Evolutionary conservation across 2,329 filamentous ascomycete genomes (phyloP).

Genomic region (Parascedosporium putredinis): DNA sequence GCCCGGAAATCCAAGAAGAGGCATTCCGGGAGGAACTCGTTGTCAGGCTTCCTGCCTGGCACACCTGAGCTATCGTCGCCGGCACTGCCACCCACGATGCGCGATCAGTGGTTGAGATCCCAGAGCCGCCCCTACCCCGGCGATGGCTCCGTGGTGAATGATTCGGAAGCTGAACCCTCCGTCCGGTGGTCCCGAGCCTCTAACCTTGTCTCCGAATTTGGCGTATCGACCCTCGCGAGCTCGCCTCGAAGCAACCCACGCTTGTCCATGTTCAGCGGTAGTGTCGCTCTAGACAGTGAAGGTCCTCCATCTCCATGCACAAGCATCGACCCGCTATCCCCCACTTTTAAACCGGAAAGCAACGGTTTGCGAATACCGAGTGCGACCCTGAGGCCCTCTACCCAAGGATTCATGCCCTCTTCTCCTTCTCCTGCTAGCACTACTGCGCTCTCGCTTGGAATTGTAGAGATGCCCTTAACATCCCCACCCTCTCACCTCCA

Average conservation of each 20-base stretch:
- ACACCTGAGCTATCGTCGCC: constrained; percentile 31
- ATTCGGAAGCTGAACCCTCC: constrained; percentile 24
- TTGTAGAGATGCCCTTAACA: not conserved
- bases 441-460: not conserved
- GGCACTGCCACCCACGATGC: constrained; percentile 18
- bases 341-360: constrained; percentile 33
- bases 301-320: constrained; percentile 66
- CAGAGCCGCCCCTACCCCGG: not conserved
- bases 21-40: constrained; percentile 25
- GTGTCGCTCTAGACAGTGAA: constrained; percentile 37
- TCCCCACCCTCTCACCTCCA: not conserved
- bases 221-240: constrained; percentile 63
- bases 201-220: constrained; percentile 51
- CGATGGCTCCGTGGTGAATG: not conserved
- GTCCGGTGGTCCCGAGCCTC: constrained; percentile 55
- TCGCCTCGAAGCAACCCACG: constrained; percentile 70
- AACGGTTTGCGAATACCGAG: not conserved
- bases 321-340: constrained; percentile 57
- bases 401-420: not conserved
- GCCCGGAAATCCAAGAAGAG: constrained; percentile 59
- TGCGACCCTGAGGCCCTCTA: not conserved
- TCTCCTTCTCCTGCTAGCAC: not conserved
- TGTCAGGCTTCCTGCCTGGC: constrained; percentile 41
- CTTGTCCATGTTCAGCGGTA: constrained; percentile 68
- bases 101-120: not conserved